Evolutionary conservation across 1,284 basidiomycete species (phyloP).

Genomic region (Ceratobasidium sp.): DNA sequence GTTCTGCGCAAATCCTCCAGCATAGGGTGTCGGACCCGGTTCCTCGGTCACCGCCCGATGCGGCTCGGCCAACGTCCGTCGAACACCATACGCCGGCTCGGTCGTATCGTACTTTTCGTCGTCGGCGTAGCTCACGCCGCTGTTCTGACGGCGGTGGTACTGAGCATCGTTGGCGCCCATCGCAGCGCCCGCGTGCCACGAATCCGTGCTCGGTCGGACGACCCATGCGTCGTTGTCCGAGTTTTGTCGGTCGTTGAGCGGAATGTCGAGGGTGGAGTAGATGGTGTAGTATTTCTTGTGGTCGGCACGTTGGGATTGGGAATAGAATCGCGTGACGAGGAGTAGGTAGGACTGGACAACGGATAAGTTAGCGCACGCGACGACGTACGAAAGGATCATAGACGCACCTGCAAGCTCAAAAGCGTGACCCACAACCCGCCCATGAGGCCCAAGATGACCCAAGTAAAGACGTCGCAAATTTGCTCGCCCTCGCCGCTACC

Average conservation of each 20-base stretch:
- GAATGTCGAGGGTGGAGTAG: slow-evolving; percentile 62
- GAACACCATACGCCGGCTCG: slow-evolving; percentile 40
- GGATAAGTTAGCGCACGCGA: not conserved
- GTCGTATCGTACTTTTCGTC: slow-evolving; percentile 36
- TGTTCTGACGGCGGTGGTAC: slow-evolving; percentile 39
- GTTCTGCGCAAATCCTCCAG: slow-evolving; percentile 9
- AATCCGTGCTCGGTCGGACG: slow-evolving; percentile 54
- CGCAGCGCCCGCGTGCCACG: slow-evolving; percentile 42
- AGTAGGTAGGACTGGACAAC: slow-evolving; percentile 70
- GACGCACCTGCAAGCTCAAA: slow-evolving; percentile 71
- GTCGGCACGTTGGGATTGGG: slow-evolving; percentile 74
- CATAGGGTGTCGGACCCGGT: slow-evolving; percentile 55
- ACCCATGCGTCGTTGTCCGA: slow-evolving; percentile 72
- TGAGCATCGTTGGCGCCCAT: slow-evolving; percentile 42
- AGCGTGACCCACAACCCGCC: slow-evolving; percentile 82
- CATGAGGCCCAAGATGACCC: slow-evolving; percentile 93
- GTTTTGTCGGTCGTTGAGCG: slow-evolving; percentile 62
- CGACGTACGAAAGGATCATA: not conserved
- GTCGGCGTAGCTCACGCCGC: slow-evolving; percentile 27
- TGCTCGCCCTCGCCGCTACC: slow-evolving; percentile 60
- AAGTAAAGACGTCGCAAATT: slow-evolving; percentile 86
- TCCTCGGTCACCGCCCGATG: slow-evolving; percentile 37
- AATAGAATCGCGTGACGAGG: slow-evolving; percentile 75
- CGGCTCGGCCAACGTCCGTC: slow-evolving; percentile 17
- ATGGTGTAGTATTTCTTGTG: slow-evolving; percentile 82